Percentiles rank a stretch among this genome's conserved stretches.
phyloP scores from a whole-genome alignment of 768 basidiomycete species.

The Phanerochaete carnosa region DNA sequence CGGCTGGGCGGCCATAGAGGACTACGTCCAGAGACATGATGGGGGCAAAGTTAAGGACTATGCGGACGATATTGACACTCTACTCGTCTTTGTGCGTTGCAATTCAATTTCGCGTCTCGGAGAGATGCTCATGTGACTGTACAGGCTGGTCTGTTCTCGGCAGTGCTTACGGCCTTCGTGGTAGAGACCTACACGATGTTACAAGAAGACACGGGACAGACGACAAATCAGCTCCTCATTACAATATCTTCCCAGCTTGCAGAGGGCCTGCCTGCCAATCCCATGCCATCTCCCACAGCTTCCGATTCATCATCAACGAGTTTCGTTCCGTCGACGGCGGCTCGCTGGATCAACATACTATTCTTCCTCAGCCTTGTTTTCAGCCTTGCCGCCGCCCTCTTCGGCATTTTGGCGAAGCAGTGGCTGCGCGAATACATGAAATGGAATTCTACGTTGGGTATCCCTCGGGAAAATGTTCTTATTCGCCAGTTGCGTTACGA shows the following conservation, averaged over 20 bases:
- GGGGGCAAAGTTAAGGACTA: neutral
- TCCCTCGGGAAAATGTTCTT: neutral
- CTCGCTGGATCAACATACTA: conserved; percentile 4
- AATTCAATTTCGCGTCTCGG: neutral
- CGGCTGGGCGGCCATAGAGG: neutral
- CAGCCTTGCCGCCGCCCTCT: conserved; percentile 3
- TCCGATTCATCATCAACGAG: neutral
- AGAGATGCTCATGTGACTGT: neutral
- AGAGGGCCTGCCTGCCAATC: neutral
- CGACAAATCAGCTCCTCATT: neutral
- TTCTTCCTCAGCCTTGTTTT: conserved; percentile 10
- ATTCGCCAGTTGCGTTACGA: conserved; percentile 7
- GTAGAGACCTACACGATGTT: neutral
- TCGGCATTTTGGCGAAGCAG: conserved; percentile 8
- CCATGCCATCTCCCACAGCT: neutral
- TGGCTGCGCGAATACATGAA: conserved; percentile 5
- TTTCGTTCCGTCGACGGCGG: neutral
- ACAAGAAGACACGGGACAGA: neutral
- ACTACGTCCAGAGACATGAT: neutral
- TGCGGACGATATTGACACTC: neutral
- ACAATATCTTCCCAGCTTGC: neutral
- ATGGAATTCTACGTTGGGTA: neutral
- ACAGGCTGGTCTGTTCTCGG: neutral
- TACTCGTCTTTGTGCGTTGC: neutral
- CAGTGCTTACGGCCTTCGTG: conserved; percentile 1